Conservation (phyloP, 495 filamentous ascomycete species). For the Parachaetomium inaequale region DNA sequence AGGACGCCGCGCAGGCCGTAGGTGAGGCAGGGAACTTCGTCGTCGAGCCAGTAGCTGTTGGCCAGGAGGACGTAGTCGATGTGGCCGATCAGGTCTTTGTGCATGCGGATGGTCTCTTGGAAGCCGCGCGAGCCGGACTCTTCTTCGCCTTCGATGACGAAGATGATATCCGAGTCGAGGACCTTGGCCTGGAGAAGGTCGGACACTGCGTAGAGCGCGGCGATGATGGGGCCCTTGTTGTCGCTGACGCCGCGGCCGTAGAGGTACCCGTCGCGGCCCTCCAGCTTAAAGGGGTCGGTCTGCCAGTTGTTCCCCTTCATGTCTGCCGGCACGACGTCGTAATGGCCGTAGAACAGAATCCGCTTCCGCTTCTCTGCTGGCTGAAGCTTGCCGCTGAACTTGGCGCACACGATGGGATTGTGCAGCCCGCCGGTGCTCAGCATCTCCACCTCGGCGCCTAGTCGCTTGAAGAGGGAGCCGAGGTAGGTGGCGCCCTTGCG, state of each 20-base stretch:
- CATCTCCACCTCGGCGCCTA: conserved; percentile 85
- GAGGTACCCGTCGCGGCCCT: conserved; percentile 83
- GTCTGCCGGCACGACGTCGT: conserved; percentile 96
- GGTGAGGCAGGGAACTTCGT: conserved; percentile 89
- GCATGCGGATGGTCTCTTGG: conserved; percentile 66
- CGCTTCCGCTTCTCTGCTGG: conserved; percentile 63
- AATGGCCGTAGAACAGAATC: conserved; percentile 95
- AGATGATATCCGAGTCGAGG: conserved; percentile 81
- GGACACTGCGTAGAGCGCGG: conserved; percentile 86
- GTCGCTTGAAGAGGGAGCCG: conserved; percentile 79
- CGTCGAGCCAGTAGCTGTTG: conserved; percentile 98
- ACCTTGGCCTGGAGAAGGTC: conserved; percentile 75
- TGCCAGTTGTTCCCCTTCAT: conserved; percentile 75
- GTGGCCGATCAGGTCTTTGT: conserved; percentile 81
- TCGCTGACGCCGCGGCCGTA: conserved; percentile 97
- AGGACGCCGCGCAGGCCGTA: conserved; percentile 94
- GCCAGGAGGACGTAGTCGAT: conserved; percentile 92
- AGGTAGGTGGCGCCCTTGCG: conserved; percentile 88
- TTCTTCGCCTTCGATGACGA: conserved; percentile 95
- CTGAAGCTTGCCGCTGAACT: conserved; percentile 67
- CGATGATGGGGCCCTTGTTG: conserved; percentile 93
- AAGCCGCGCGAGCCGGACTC: conserved; percentile 92
- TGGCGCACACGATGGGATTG: conserved; percentile 88
- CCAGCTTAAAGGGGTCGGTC: conserved; percentile 78
- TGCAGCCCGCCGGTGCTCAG: conserved; percentile 65